Percentiles rank a stretch among this genome's conserved stretches.
Conservation (phyloP, 495 filamentous ascomycete species). For the Neurospora sp. region DNA sequence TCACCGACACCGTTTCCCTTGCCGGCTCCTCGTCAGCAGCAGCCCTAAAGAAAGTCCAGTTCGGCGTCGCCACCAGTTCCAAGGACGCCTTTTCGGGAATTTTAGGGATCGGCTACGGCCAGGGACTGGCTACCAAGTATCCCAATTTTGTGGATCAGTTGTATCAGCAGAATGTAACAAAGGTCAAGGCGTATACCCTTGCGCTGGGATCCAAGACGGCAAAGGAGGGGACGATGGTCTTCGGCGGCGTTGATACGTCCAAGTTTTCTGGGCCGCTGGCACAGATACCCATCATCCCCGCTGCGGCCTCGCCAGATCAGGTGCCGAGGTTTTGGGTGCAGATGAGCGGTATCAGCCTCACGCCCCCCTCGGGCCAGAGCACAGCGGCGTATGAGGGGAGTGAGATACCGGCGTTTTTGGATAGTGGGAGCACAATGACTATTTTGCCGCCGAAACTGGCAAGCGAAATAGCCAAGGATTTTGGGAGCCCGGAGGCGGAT, state of each 20-base stretch:
- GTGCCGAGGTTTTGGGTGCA: slow-evolving; percentile 47
- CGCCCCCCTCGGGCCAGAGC: too few species aligned
- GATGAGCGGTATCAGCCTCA: too few species aligned
- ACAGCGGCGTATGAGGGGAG: slow-evolving; percentile 19
- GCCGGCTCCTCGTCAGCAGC: slow-evolving; percentile 10
- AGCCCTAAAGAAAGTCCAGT: slow-evolving; percentile 19
- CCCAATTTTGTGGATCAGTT: slow-evolving; percentile 38
- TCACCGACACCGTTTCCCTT: slow-evolving; percentile 33
- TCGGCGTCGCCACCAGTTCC: slow-evolving; percentile 32
- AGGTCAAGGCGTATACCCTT: slow-evolving; percentile 37
- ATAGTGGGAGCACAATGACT: slow-evolving; percentile 83
- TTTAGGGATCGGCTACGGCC: slow-evolving; percentile 36
- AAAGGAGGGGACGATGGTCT: slow-evolving; percentile 67
- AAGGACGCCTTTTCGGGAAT: slow-evolving; percentile 31
- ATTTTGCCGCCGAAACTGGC: slow-evolving; percentile 66
- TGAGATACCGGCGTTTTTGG: slow-evolving; percentile 60
- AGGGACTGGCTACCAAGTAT: slow-evolving; percentile 30
- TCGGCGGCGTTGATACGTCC: slow-evolving; percentile 80
- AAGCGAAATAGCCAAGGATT: slow-evolving; percentile 49
- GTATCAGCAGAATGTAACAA: slow-evolving; percentile 27
- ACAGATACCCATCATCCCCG: slow-evolving; percentile 54
- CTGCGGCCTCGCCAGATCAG: slow-evolving; percentile 28
- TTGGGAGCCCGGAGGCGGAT: slow-evolving; percentile 46
- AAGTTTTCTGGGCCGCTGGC: slow-evolving; percentile 69
- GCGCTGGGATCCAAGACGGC: slow-evolving; percentile 38